A percentile compares a stretch with the other conserved stretches of the same genome.
Evolutionary conservation across 2,329 filamentous ascomycete genomes (phyloP).

Genomic region (Sarocladiaceae sp.): DNA sequence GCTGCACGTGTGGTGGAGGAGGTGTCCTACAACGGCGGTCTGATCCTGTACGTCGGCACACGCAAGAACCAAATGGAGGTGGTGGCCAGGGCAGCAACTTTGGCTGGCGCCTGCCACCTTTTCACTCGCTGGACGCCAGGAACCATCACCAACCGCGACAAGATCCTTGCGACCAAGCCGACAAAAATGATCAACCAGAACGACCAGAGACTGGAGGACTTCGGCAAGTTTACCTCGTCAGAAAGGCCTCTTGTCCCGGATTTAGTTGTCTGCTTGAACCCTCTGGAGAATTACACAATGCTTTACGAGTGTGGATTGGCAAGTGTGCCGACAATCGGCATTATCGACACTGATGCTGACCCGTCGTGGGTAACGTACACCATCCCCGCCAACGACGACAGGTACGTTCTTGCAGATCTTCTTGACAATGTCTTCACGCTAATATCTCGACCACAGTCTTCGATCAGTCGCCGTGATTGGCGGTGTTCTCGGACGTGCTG

Average conservation of each 20-base stretch:
- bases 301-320: slow-evolving; percentile 87
- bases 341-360: slow-evolving; percentile 91
- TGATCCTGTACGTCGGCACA: slow-evolving; percentile 89
- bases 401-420: slow-evolving; percentile 42
- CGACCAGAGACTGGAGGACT: slow-evolving; percentile 59
- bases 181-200: slow-evolving; percentile 73
- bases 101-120: slow-evolving; percentile 78
- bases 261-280: slow-evolving; percentile 88
- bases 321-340: slow-evolving; percentile 87
- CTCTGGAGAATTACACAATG: slow-evolving; percentile 84
- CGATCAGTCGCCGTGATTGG: slow-evolving; percentile 78
- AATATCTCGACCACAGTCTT: slow-evolving; percentile 50
- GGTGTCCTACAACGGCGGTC: slow-evolving; percentile 74
- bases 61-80: slow-evolving; percentile 74
- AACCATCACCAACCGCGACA: slow-evolving; percentile 85
- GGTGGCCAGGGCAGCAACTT: slow-evolving; percentile 74
- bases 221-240: slow-evolving; percentile 59
- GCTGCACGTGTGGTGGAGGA: slow-evolving; percentile 90
- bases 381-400: slow-evolving; percentile 96
- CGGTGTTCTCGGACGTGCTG: slow-evolving; percentile 80
- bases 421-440: neutral
- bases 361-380: slow-evolving; percentile 94
- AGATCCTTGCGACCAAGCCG: slow-evolving; percentile 69
- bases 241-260: slow-evolving; percentile 74
- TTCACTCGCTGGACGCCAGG: slow-evolving; percentile 94